phyloP scores from a whole-genome alignment of 2,329 filamentous ascomycete genomes.

The Escovopsis sp. region DNA sequence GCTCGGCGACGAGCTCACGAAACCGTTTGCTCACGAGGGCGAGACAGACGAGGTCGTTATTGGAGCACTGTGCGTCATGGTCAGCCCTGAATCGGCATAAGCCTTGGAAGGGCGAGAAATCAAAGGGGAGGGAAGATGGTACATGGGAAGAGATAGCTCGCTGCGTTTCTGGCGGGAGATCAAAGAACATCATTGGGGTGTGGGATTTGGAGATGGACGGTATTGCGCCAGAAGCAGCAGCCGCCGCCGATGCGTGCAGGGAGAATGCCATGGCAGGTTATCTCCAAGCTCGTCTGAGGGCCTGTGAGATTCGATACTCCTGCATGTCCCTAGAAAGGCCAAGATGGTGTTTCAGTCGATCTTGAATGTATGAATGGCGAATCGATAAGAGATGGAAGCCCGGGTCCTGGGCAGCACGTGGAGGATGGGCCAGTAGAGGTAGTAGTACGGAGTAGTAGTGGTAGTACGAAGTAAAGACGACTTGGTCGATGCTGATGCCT shows the following conservation, averaged over 20 bases:
- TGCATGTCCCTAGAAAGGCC: too few relatives aligned
- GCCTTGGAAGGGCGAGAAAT: background rate
- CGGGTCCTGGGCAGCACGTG: too few relatives aligned
- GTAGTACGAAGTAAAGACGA: too few relatives aligned
- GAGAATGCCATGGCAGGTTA: too few relatives aligned
- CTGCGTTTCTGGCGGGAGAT: constrained; percentile 33
- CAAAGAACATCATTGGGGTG: constrained; percentile 20
- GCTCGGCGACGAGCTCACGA: constrained; percentile 39
- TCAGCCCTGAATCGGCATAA: constrained; percentile 3
- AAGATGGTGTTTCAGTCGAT: too few relatives aligned
- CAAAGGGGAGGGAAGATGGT: constrained; percentile 7
- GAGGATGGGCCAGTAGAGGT: too few relatives aligned
- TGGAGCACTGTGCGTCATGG: constrained; percentile 27
- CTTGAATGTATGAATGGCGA: too few relatives aligned
- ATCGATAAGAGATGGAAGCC: too few relatives aligned
- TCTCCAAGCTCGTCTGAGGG: too few relatives aligned
- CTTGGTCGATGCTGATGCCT: too few relatives aligned
- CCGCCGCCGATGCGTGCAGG: background rate
- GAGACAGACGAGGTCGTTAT: constrained; percentile 39
- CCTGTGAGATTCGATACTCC: too few relatives aligned
- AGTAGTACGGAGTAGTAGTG: too few relatives aligned
- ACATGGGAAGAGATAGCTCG: constrained; percentile 34
- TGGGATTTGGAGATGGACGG: background rate
- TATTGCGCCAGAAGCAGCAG: background rate
- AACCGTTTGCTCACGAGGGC: constrained; percentile 44